These are phyloP conservation scores for Nicotiana benthamiana DNA, from an alignment of 257 asterid genomes.

Conservation along the genomic window DNA sequence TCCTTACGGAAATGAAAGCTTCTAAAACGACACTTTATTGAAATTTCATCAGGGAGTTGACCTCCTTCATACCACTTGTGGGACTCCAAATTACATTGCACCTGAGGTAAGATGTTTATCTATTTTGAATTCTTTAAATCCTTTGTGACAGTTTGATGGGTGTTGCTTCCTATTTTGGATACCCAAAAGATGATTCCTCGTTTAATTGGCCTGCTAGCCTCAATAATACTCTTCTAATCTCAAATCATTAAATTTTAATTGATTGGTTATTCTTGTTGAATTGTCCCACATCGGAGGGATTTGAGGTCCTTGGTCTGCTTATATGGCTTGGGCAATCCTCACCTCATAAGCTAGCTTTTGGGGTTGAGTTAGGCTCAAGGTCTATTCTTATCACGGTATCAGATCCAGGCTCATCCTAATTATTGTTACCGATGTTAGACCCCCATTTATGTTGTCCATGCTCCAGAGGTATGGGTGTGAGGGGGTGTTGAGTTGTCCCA, in stretches of 20 bases:
- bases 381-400: too few species aligned
- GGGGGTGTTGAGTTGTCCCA: too few species aligned
- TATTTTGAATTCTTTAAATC: not conserved
- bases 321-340: too few species aligned
- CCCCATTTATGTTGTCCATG: too few species aligned
- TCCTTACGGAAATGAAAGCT: not conserved
- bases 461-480: too few species aligned
- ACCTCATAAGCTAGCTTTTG: too few species aligned
- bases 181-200: not conserved
- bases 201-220: not conserved
- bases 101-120: conserved; percentile 56
- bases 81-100: conserved; percentile 92
- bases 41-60: conserved; percentile 60
- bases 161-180: not conserved
- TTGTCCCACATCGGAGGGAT: too few species aligned
- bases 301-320: too few species aligned
- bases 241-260: not conserved
- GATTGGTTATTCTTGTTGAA: not conserved
- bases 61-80: conserved; percentile 91
- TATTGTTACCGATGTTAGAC: too few species aligned
- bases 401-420: too few species aligned
- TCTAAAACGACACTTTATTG: not conserved
- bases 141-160: not conserved
- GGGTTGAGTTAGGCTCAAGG: too few species aligned
- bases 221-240: not conserved